Percentiles rank a stretch among this genome's conserved stretches.
Conservation (phyloP, 2,329 filamentous ascomycete species). For the Cladobotryum mycophilum region DNA sequence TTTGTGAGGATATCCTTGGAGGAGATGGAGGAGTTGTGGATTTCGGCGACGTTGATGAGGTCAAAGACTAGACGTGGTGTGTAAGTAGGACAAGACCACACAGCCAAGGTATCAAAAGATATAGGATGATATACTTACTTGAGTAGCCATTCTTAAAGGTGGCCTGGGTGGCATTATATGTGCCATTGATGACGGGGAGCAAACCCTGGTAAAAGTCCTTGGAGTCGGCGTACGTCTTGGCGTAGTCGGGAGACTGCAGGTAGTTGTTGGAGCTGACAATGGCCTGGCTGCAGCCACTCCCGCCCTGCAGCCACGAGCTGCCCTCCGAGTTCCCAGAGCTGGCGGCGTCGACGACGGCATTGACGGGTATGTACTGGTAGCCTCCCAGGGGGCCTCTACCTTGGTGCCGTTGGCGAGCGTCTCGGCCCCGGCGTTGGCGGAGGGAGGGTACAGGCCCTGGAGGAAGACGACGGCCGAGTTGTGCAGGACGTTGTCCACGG, state of each 20-base stretch:
- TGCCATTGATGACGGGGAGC: conserved; percentile 49
- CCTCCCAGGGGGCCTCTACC: conserved; percentile 66
- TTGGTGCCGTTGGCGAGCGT: conserved; percentile 64
- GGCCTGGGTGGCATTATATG: conserved; percentile 39
- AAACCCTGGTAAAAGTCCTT: conserved; percentile 53
- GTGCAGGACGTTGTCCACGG: conserved; percentile 70
- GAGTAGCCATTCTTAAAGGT: conserved; percentile 55
- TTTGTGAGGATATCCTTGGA: conserved; percentile 53
- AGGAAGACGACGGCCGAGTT: conserved; percentile 74
- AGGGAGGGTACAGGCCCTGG: conserved; percentile 81
- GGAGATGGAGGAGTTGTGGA: conserved; percentile 57
- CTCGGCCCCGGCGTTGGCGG: conserved; percentile 45
- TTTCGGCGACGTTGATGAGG: conserved; percentile 51
- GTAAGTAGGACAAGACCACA: not conserved
- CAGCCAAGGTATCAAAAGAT: not conserved
- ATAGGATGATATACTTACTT: conserved; percentile 38
- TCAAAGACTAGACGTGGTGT: conserved; percentile 43
- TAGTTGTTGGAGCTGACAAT: conserved; percentile 50
- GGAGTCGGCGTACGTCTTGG: conserved; percentile 40
- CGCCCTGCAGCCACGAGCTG: conserved; percentile 53
- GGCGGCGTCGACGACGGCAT: conserved; percentile 49
- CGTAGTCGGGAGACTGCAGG: conserved; percentile 43
- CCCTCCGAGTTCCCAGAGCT: conserved; percentile 50
- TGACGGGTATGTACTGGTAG: conserved; percentile 78
- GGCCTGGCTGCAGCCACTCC: conserved; percentile 49